Base-by-base conservation (phyloP, 768 basidiomycete species). In the Tylopilus sp. region DNA sequence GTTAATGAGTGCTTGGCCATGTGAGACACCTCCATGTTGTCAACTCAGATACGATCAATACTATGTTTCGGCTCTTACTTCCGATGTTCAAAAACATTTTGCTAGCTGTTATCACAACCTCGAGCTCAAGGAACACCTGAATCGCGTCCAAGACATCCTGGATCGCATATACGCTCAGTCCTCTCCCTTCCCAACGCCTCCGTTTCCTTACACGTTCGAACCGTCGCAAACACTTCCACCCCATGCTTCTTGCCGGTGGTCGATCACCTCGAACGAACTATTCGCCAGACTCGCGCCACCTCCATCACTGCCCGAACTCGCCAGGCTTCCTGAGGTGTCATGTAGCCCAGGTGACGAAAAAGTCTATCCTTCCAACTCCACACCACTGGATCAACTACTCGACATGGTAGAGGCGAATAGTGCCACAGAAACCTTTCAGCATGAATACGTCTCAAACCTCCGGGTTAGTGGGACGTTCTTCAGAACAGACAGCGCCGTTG, bases 81-180 rank as follows among this genome's bases (percentile, higher is more conserved):
- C n/a, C n/a, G n/a, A n/a, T n/a, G n/a, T 55, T 18, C n/a, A n/a
- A 13, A 11, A 1, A 1, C 8, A 53, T 26, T 67, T 66, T 11
- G 17, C 33, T 9, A 52, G 44, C 26, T 48, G 60, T n/a, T 60
- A 53, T 36, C 53, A 17, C 4, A 62, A 64, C 28, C 30, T 42
- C 26, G 18, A 45, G 13, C 31, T 64, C 13, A 53, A 47, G 15
- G 33, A 53, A 8, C 60, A 65, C n/a, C 26, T 65, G 1, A 1
- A 4, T 9, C 48, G 52, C 12, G 43, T 61, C 10, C 52, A 64
- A 25, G 6, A n/a, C n/a, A n/a, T n/a, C n/a, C n/a, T n/a, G n/a
- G n/a, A n/a, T n/a, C n/a, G n/a, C n/a, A n/a, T n/a, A 9, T 36
- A 21, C 17, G 9, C 39, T 1, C n/a, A 40, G 17, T 17, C 7